Evolutionary conservation across 225 moss, liverwort and hornwort genomes (phyloP).

Genomic region (Rhytidiadelphus loreus): DNA sequence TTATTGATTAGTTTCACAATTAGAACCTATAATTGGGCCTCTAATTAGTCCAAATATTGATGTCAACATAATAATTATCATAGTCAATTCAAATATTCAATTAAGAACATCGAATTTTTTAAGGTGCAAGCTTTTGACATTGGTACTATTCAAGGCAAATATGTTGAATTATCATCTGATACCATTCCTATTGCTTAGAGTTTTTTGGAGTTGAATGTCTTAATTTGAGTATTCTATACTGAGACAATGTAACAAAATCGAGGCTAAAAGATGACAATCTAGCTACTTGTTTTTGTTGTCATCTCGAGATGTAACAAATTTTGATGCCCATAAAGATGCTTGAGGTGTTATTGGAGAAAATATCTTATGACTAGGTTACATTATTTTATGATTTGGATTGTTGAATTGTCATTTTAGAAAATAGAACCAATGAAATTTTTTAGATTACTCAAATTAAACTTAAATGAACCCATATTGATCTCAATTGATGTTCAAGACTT

Average conservation of each 20-base stretch:
- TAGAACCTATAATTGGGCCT: neutral
- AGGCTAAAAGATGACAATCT: neutral
- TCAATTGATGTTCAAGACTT: neutral
- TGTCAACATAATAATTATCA: neutral
- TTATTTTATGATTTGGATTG: neutral
- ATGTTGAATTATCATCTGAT: neutral
- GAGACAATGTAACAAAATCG: neutral
- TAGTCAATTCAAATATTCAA: neutral
- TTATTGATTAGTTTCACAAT: neutral
- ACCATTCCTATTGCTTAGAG: neutral
- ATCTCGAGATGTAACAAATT: neutral
- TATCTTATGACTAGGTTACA: neutral
- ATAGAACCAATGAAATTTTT: neutral
- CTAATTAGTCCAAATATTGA: neutral
- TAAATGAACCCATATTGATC: neutral
- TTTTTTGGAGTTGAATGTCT: neutral
- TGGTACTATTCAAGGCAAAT: neutral
- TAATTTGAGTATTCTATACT: neutral
- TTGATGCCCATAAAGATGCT: neutral
- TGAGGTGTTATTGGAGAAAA: neutral
- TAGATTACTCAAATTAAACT: neutral
- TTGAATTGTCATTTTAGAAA: neutral
- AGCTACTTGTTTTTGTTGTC: neutral
- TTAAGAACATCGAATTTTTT: neutral
- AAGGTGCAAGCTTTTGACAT: neutral